Percentiles rank a stretch among this genome's conserved stretches.
phyloP scores from a whole-genome alignment of 129 eudicot species.

The Chrysanthemum makinoi region DNA sequence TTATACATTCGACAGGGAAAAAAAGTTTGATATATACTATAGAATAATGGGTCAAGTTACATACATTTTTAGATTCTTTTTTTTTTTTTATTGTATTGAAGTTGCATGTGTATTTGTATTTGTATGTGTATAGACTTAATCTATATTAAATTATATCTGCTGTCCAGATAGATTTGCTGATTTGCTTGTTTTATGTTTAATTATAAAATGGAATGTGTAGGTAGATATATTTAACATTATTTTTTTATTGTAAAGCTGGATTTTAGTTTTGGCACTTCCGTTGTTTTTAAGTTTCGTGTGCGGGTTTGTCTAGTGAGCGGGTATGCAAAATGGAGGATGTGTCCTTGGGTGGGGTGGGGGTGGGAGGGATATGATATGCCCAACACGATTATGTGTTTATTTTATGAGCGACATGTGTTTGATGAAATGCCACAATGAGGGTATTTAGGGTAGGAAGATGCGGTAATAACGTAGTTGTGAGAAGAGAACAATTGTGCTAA shows the following conservation, averaged over 20 bases:
- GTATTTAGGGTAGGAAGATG: not conserved
- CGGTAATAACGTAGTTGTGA: too few species aligned
- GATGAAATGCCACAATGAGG: not conserved
- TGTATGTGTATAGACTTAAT: not conserved
- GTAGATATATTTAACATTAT: not conserved
- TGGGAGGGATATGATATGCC: too few species aligned
- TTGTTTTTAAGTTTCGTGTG: too few species aligned
- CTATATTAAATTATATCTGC: constrained; percentile 15
- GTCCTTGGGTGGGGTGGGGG: too few species aligned
- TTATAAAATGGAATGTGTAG: not conserved
- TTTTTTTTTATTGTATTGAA: constrained; percentile 19
- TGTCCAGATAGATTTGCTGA: constrained; percentile 23
- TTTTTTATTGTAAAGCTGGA: not conserved
- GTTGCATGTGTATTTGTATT: constrained; percentile 25
- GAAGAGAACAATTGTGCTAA: too few species aligned
- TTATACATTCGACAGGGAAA: not conserved
- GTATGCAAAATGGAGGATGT: too few species aligned
- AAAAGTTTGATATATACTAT: too few species aligned
- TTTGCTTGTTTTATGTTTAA: not conserved
- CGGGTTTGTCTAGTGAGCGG: not conserved
- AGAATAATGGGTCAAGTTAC: too few species aligned
- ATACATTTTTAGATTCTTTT: too few species aligned
- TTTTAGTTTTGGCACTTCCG: not conserved
- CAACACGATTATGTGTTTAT: not conserved
- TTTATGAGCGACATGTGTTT: not conserved